These are phyloP conservation scores for Paramecium tetraurelia DNA, from an alignment of 73 alveolate genomes.

Conservation along the genomic window DNA sequence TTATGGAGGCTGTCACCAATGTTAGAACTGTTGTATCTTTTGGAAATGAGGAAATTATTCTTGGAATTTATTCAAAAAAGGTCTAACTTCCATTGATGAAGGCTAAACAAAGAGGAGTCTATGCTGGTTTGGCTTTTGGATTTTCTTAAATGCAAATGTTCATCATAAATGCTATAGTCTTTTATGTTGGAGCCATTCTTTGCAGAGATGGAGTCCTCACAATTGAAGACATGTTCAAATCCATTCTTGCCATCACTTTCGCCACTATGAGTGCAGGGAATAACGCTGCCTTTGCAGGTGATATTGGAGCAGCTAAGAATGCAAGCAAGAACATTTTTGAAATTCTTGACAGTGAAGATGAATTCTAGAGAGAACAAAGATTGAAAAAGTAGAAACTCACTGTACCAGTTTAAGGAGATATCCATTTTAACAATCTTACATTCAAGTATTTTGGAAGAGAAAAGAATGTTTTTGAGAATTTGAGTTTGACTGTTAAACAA, in stretches of 20 bases:
- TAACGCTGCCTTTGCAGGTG: conserved; percentile 80
- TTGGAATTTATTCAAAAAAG: conserved; percentile 67
- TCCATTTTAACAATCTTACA: conserved; percentile 73
- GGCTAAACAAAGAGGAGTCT: conserved; percentile 66
- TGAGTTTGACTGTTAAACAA: conserved; percentile 70
- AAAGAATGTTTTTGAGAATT: conserved; percentile 65
- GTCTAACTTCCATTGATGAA: conserved; percentile 52
- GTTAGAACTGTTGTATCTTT: conserved; percentile 83
- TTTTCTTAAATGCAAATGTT: conserved; percentile 75
- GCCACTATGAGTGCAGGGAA: conserved; percentile 82
- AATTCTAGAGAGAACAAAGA: conserved; percentile 48
- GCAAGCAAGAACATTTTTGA: conserved; percentile 59
- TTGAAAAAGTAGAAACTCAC: not conserved
- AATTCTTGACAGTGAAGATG: conserved; percentile 65
- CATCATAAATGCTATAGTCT: conserved; percentile 78
- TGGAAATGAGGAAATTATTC: conserved; percentile 78
- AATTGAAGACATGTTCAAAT: conserved; percentile 68
- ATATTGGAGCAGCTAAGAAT: conserved; percentile 71
- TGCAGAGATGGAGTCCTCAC: conserved; percentile 59
- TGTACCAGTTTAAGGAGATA: conserved; percentile 66
- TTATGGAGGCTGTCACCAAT: conserved; percentile 82
- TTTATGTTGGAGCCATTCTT: conserved; percentile 78
- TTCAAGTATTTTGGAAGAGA: conserved; percentile 72
- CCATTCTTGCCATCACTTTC: conserved; percentile 78
- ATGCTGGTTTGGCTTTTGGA: conserved; percentile 82